phyloP scores from a whole-genome alignment of 371 early-diverging fungal species.

The Apophysomyces trapeziformis region DNA sequence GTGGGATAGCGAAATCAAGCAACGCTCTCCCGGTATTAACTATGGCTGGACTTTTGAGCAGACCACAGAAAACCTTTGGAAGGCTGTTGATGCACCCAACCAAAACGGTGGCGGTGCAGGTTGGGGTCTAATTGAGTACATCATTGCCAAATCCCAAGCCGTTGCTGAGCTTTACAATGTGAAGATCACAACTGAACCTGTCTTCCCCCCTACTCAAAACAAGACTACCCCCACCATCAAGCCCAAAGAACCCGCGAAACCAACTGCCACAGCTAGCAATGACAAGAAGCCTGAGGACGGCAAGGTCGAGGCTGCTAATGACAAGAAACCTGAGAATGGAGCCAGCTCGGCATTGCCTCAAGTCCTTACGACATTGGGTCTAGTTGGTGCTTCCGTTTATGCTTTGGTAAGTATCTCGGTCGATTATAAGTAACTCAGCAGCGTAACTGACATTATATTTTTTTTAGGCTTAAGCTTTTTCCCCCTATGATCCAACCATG shows the following conservation, averaged over 20 bases:
- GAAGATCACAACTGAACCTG: conserved; percentile 39
- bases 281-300: conserved; percentile 11
- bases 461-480: conserved; percentile 3
- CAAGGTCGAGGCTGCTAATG: conserved; percentile 6
- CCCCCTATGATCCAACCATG: background rate
- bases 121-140: conserved; percentile 56
- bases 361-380: conserved; percentile 11
- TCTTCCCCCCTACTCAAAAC: conserved; percentile 38
- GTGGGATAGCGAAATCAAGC: conserved; percentile 57
- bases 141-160: conserved; percentile 34
- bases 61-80: conserved; percentile 47
- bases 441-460: conserved; percentile 2
- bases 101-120: conserved; percentile 52
- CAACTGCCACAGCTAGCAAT: conserved; percentile 6
- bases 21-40: conserved; percentile 60
- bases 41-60: conserved; percentile 53
- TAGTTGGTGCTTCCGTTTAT: conserved; percentile 1
- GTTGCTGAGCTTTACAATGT: conserved; percentile 53
- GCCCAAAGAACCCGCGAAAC: conserved; percentile 6
- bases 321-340: conserved; percentile 1
- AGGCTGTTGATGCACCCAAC: conserved; percentile 37
- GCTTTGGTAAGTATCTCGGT: conserved; percentile 2
- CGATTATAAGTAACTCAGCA: conserved; percentile 11
- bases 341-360: conserved; percentile 6
- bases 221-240: conserved; percentile 14